Evolutionary conservation across 1,284 basidiomycete species (phyloP), one percentile per base, ranked within the genome.

Genomic region (Microbotryum intermedium): DNA sequence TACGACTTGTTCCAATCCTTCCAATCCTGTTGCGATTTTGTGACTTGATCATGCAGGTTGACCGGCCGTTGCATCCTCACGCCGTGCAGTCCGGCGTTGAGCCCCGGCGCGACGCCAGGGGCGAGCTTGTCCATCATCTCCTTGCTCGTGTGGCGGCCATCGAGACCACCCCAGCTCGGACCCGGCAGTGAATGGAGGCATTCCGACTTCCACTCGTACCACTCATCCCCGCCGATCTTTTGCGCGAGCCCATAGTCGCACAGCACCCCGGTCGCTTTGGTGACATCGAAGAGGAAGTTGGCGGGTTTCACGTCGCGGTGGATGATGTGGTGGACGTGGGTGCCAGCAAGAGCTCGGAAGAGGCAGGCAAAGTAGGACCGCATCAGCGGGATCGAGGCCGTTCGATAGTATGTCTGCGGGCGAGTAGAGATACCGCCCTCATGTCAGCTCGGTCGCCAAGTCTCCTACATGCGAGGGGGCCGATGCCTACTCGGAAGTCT

Each of bases 241-340:
- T 89, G 90, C 9, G 92, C 92, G 3, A 99, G 80, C 25, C 94
- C 94, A 75, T 97, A 97, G 75, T 98, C 94, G 68, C 91, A 94
- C 10, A 99, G 77, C 0, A 88, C 89, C 11, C 95, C 94, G 7
- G 85, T 78, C 2, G 87, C 87, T 5, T 85, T 87, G 49, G 81
- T 82, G 34, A 90, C 86, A 74, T 98, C 90, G 74, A 89, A 98
- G 39, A 98, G 81, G 72, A 98, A 98, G 75, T 98, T 98, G 63
- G 94, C 94, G 20, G 94, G 95, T 73, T 98, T 98, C 71, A 98
- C 90, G 75, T 98, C 94, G 43, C 94, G 89, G 76, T 98, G 94
- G 53, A 98, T 88, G 71, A 98, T 87, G 8, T 82, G 84, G 53
- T 89, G 80, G n/a, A 83, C 77, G 73, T 98, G 95, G 25, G 90